These are phyloP conservation scores for Suhomyces bolitotheri DNA, from an alignment of 1,139 yeast species.

Conservation along the genomic window DNA sequence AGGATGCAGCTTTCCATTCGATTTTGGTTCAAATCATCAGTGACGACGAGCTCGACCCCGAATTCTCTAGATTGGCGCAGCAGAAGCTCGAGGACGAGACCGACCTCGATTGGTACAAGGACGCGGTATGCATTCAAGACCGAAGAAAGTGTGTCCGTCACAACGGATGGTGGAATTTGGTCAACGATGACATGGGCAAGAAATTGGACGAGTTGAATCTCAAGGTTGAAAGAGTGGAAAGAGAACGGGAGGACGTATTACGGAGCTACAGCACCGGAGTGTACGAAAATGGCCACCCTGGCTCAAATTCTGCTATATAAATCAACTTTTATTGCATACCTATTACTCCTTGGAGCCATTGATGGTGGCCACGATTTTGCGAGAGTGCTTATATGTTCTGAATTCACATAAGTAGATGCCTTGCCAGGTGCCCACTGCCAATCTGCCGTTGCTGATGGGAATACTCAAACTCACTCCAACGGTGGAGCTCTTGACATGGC, in stretches of 20 bases:
- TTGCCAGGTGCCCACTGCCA: constrained; percentile 84
- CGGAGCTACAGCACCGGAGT: constrained; percentile 38
- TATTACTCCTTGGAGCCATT: constrained; percentile 50
- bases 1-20: neutral
- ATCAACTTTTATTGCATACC: constrained; percentile 1
- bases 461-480: constrained; percentile 66
- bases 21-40: constrained; percentile 6
- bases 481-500: constrained; percentile 67
- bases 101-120: constrained; percentile 22
- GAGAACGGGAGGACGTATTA: constrained; percentile 25
- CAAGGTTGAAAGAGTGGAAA: constrained; percentile 24
- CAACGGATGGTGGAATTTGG: constrained; percentile 62
- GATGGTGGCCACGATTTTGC: constrained; percentile 71
- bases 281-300: constrained; percentile 33
- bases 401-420: constrained; percentile 78
- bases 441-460: constrained; percentile 66
- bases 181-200: constrained; percentile 8
- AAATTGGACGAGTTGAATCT: constrained; percentile 24
- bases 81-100: constrained; percentile 18
- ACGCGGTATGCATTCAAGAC: constrained; percentile 55
- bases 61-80: constrained; percentile 21
- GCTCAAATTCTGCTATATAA: neutral
- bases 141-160: constrained; percentile 67
- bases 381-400: constrained; percentile 59
- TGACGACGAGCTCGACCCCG: constrained; percentile 5